A percentile compares a stretch with the other conserved stretches of the same genome.
Evolutionary conservation across 148 eudicot species (phyloP).

Genomic region (Camellia japonica): DNA sequence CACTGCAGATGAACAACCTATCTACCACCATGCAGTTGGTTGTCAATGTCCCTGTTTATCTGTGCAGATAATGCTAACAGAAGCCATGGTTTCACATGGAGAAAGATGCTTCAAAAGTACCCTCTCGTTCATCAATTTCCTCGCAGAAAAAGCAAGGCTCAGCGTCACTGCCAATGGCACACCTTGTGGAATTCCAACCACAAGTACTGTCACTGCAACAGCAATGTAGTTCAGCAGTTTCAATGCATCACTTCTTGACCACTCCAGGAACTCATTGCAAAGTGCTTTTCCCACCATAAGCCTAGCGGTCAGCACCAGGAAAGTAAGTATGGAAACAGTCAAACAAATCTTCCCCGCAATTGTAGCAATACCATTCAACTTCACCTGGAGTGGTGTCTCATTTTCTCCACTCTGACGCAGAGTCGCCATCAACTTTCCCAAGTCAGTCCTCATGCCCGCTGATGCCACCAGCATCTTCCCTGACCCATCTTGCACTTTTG

Average conservation of each 20-base stretch:
- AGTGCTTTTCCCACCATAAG: slow-evolving; percentile 53
- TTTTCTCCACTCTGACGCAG: too few species aligned
- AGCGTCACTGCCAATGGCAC: slow-evolving; percentile 93
- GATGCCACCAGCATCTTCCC: too few species aligned
- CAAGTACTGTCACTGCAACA: slow-evolving; percentile 82
- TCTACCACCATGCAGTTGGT: slow-evolving; percentile 85
- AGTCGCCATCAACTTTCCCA: too few species aligned
- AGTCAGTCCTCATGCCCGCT: too few species aligned
- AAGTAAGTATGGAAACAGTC: slow-evolving; percentile 70
- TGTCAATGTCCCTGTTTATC: slow-evolving; percentile 93
- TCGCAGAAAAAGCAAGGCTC: slow-evolving; percentile 93
- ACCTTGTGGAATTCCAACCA: slow-evolving; percentile 97
- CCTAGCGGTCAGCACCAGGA: slow-evolving; percentile 56
- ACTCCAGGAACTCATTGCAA: slow-evolving; percentile 43
- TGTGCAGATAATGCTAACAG: slow-evolving; percentile 71
- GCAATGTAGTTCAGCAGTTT: slow-evolving; percentile 76
- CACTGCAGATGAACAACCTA: slow-evolving; percentile 62
- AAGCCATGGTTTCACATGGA: slow-evolving; percentile 98
- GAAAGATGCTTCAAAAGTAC: slow-evolving; percentile 86
- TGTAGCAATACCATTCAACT: too few species aligned
- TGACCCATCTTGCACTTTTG: too few species aligned
- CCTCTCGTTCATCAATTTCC: slow-evolving; percentile 71
- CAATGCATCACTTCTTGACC: slow-evolving; percentile 78
- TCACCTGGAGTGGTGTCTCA: too few species aligned
- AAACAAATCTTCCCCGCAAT: too few species aligned